Conservation (phyloP, 768 basidiomycete species). For the Calocybe gangraenosa region DNA sequence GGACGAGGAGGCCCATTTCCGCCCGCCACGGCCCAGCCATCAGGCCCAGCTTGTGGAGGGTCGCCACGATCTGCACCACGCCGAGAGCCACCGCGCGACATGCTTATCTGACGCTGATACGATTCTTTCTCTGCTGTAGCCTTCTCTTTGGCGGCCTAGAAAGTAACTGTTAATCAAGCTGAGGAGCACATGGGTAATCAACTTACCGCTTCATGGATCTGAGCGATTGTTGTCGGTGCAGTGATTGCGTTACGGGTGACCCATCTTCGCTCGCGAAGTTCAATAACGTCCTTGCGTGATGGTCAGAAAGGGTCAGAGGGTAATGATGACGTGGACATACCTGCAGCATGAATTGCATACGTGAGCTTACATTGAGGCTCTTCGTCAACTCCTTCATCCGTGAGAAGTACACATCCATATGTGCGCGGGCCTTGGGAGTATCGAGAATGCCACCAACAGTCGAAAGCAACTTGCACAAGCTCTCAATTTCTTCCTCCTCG, state of each 20-base stretch:
- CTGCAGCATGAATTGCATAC: conserved; percentile 95
- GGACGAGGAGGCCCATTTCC: conserved; percentile 47
- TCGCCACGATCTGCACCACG: conserved; percentile 73
- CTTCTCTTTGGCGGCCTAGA: conserved; percentile 85
- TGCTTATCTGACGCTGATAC: conserved; percentile 58
- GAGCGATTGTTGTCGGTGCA: conserved; percentile 84
- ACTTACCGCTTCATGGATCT: conserved; percentile 82
- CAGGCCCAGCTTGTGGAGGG: conserved; percentile 56
- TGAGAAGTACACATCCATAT: conserved; percentile 91
- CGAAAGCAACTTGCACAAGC: conserved; percentile 85
- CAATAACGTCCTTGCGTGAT: conserved; percentile 74
- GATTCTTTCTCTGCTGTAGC: conserved; percentile 58
- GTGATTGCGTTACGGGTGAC: conserved; percentile 62
- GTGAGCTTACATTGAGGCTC: conserved; percentile 70
- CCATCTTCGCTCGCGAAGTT: conserved; percentile 85
- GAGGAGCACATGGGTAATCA: background rate
- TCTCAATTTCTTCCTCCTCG: conserved; percentile 97
- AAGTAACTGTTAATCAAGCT: conserved; percentile 3
- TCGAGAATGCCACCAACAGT: conserved; percentile 88
- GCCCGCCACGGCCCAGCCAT: conserved; percentile 85
- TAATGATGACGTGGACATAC: conserved; percentile 35
- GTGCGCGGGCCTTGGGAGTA: conserved; percentile 71
- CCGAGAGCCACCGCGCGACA: conserved; percentile 89
- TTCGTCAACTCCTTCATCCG: conserved; percentile 83
- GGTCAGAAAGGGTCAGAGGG: conserved; percentile 8